These are phyloP conservation scores for Mucor saturninus DNA, from an alignment of 371 early-diverging fungal genomes.

Conservation along the genomic window DNA sequence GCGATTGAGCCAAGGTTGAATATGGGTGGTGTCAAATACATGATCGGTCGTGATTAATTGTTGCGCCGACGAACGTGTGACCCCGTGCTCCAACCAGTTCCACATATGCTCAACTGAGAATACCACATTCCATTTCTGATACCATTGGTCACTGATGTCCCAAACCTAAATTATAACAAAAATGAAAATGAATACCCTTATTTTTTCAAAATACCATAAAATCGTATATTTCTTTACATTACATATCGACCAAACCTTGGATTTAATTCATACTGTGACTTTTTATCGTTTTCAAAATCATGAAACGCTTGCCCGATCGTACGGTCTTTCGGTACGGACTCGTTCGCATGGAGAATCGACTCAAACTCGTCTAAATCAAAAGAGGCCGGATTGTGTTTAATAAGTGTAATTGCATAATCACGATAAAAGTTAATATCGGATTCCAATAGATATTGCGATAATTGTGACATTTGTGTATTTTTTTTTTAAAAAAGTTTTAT, in stretches of 20 bases:
- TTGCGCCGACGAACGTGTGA: slow-evolving; percentile 20
- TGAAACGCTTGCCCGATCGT: slow-evolving; percentile 29
- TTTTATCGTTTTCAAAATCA: slow-evolving; percentile 35
- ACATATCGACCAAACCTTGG: slow-evolving; percentile 52
- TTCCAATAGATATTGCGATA: slow-evolving; percentile 38
- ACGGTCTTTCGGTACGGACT: slow-evolving; percentile 12
- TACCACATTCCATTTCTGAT: slow-evolving; percentile 51
- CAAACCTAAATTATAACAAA: slow-evolving; percentile 35
- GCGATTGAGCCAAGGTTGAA: slow-evolving; percentile 42
- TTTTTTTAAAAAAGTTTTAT: background rate
- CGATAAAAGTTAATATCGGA: slow-evolving; percentile 44
- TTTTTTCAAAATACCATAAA: background rate
- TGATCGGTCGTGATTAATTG: slow-evolving; percentile 12
- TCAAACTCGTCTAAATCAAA: slow-evolving; percentile 49
- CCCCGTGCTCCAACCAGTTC: slow-evolving; percentile 41
- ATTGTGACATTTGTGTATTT: slow-evolving; percentile 15
- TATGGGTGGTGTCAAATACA: slow-evolving; percentile 21
- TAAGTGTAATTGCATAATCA: slow-evolving; percentile 42
- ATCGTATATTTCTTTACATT: slow-evolving; percentile 12
- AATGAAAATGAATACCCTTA: background rate
- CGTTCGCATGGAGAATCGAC: slow-evolving; percentile 23
- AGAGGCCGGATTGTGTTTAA: slow-evolving; percentile 26
- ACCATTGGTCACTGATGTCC: slow-evolving; percentile 55
- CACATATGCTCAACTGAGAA: slow-evolving; percentile 52
- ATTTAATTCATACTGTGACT: slow-evolving; percentile 47